Evolutionary conservation across 1,284 basidiomycete genomes (phyloP), one percentile per base, ranked within the genome.

Genomic region (Phylloboletellus chloephorus): DNA sequence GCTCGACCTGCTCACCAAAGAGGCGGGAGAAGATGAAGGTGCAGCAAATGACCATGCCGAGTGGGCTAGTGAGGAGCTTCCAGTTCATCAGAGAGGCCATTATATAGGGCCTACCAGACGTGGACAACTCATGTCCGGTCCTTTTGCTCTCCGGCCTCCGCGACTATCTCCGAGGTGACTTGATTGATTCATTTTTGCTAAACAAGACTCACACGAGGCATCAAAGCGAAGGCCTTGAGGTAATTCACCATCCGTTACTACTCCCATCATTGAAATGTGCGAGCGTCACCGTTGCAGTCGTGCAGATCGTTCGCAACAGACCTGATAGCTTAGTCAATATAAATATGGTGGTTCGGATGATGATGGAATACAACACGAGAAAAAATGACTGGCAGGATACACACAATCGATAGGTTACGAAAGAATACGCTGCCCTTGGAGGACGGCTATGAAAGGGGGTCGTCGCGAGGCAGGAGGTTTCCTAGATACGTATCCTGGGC

Each of bases 371-470:
- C 41, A 49, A 61, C 64, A 61, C 64, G 52, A 64, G 34, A 32
- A 34, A 37, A 37, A 36, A 40, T 29, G 33, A 31, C 31, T 39
- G 40, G 33, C 35, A 47, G 30, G 28, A 61, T 60, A 60, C 60
- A 53, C 43, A 64, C 45, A 46, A 48, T 47, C 11, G 12, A 62
- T 50, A 51, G 61, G 45, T 65, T 61, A 65, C 46, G 44, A 43
- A 41, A 51, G 40, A 19, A 46, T 41, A 49, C 54, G 64, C 40
- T 61, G 50, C 45, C 52, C 57, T 46, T 67, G 56, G 31, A 86
- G 64, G 41, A 86, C 68, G 30, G 69, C 78, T 51, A 84, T 71
- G 62, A 81, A 87, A 1, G 84, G 84, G 26, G 83, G 82, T 31
- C 65, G 66, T 23, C 68, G 69, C 31, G 60, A 58, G 36, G 61